phyloP scores from a whole-genome alignment of 805 yeast species.

The Zygosaccharomyces kombuchaensis region DNA sequence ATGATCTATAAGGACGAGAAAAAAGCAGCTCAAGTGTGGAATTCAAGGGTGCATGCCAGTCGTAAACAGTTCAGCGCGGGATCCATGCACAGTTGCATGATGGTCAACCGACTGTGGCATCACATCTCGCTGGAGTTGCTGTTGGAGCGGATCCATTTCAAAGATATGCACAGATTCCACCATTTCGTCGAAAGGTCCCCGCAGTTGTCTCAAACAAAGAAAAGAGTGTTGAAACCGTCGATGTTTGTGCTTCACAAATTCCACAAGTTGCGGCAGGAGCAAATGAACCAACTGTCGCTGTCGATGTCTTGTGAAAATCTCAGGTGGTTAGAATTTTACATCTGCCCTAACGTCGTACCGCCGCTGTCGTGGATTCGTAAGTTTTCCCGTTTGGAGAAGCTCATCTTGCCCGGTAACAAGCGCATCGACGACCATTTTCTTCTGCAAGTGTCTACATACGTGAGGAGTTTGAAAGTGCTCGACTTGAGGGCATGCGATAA shows the following conservation, averaged over 20 bases:
- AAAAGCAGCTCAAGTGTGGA: conserved; percentile 46
- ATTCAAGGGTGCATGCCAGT: conserved; percentile 15
- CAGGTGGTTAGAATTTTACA: conserved; percentile 72
- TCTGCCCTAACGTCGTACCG: conserved; percentile 72
- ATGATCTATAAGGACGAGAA: conserved; percentile 55
- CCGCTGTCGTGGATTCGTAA: conserved; percentile 43
- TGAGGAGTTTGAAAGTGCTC: conserved; percentile 57
- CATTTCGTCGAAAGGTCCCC: conserved; percentile 34
- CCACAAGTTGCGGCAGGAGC: conserved; percentile 47
- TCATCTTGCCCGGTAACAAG: conserved; percentile 67
- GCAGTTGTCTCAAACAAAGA: conserved; percentile 10
- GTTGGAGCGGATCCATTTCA: conserved; percentile 52
- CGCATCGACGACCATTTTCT: conserved; percentile 58
- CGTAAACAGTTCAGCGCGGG: conserved; percentile 6
- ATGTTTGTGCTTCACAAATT: conserved; percentile 65
- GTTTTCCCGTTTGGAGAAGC: conserved; percentile 35
- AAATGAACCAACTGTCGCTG: conserved; percentile 46
- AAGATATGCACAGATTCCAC: conserved; percentile 43
- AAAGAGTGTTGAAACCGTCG: conserved; percentile 32
- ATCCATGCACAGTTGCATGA: conserved; percentile 54
- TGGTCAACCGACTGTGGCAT: conserved; percentile 68
- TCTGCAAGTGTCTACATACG: conserved; percentile 44
- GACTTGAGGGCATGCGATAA: conserved; percentile 83
- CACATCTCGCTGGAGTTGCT: conserved; percentile 51
- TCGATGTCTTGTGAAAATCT: conserved; percentile 45